Evolutionary conservation across 2,329 filamentous ascomycete species (phyloP), one percentile per base, ranked within the genome.

Genomic region (Pseudogymnoascus pannorum): DNA sequence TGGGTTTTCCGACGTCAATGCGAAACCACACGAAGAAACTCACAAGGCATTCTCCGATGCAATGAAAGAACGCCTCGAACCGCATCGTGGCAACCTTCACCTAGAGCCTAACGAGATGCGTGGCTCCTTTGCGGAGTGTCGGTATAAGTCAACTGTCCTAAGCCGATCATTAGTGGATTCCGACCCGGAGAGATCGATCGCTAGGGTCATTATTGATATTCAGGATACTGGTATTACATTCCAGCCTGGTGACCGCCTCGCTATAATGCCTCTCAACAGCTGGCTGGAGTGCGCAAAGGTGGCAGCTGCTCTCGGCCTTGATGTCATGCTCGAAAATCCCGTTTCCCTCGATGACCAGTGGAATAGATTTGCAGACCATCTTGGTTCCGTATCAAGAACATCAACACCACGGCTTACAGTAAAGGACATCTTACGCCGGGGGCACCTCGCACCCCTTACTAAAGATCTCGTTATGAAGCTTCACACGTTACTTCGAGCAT

Each of bases 281-380:
- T 82, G 79, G 80, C 75, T 77, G 7, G 80, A 83, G 66, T 81
- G 78, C 58, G 79, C 79, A 16, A 82, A 82, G 64, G 77, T 83
- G 8, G 79, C 78, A 2, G 76, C 79, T 0, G 79, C 79, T 0
- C 72, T 83, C 1, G 80, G 80, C 0, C 71, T 82, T 0, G 79
- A 79, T 31, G 69, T 74, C 2, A 75, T 77, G 62, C 73, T 83
- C 1, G 76, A 79, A n/a, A 67, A 73, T 6, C 67, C 71, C 0
- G 72, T 81, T 0, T 65, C 70, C 0, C 70, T 78, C 0, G 73
- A 75, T 7, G 69, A 69, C 2, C 72, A 70, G 4, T 82, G 80
- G 80, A 70, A 73, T 4, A 74, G 79, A 2, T 82, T 82, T 18
- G 74, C 77, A 0, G 72, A 73, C 3, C 80, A 82, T 61, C 64